A percentile compares a stretch with the other conserved stretches of the same genome.
phyloP scores from a whole-genome alignment of 2,329 filamentous ascomycete genomes.

The Xylariaceae sp. region DNA sequence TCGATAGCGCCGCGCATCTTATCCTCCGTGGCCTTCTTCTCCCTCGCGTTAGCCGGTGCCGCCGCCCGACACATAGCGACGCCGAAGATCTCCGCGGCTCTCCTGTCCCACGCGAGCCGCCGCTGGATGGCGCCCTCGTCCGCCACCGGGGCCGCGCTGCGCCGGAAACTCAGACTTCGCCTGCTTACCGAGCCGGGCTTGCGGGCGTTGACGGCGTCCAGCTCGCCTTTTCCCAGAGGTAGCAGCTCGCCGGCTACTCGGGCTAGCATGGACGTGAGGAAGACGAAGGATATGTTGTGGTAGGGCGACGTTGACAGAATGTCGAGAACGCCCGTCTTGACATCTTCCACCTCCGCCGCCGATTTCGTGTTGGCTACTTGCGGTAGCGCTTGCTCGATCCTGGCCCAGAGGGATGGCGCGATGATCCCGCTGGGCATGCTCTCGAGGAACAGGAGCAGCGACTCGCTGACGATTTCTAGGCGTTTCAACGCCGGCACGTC shows the following conservation, averaged over 20 bases:
- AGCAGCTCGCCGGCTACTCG: constrained; percentile 48
- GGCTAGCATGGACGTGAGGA: constrained; percentile 72
- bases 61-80: constrained; percentile 55
- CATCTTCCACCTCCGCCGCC: constrained; percentile 36
- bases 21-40: constrained; percentile 57
- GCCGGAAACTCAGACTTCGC: constrained; percentile 46
- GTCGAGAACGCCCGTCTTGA: constrained; percentile 62
- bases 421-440: constrained; percentile 78
- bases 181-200: constrained; percentile 33
- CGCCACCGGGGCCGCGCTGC: constrained; percentile 25
- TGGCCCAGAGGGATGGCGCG: constrained; percentile 63
- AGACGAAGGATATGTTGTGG: constrained; percentile 86
- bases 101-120: constrained; percentile 55
- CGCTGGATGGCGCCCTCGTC: constrained; percentile 49
- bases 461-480: constrained; percentile 70
- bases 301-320: constrained; percentile 66
- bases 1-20: constrained; percentile 64
- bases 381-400: constrained; percentile 56
- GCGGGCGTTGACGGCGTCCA: constrained; percentile 33
- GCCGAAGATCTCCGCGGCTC: constrained; percentile 63
- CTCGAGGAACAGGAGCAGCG: constrained; percentile 68
- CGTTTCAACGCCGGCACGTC: constrained; percentile 62
- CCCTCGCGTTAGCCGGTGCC: constrained; percentile 42
- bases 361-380: constrained; percentile 33
- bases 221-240: constrained; percentile 38